These are phyloP conservation scores for Camellia oleifera DNA, from an alignment of 179 eudicot genomes.

Conservation along the genomic window DNA sequence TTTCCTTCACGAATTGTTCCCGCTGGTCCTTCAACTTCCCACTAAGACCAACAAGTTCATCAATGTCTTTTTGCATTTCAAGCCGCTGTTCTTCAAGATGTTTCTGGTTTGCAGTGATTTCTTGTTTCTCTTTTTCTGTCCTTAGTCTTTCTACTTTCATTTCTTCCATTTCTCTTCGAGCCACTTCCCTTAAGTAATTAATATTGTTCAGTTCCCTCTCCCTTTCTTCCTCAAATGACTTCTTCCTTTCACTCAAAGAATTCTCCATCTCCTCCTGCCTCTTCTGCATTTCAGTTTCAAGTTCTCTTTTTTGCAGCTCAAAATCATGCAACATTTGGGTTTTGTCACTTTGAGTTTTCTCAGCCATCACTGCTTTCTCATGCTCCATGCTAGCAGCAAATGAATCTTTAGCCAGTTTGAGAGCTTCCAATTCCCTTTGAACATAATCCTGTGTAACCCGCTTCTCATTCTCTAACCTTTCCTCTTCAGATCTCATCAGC, in stretches of 20 bases:
- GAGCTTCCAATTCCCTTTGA: slow-evolving; percentile 59
- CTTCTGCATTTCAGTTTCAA: slow-evolving; percentile 54
- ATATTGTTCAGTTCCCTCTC: slow-evolving; percentile 44
- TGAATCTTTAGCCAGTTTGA: slow-evolving; percentile 66
- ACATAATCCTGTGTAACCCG: slow-evolving; percentile 44
- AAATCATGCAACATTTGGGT: slow-evolving; percentile 54
- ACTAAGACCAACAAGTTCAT: slow-evolving; percentile 68
- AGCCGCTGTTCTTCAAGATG: slow-evolving; percentile 63
- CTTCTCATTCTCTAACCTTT: slow-evolving; percentile 63
- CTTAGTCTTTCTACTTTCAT: slow-evolving; percentile 50
- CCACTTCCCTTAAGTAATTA: slow-evolving; percentile 54
- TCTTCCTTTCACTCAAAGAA: slow-evolving; percentile 53
- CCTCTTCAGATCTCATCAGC: slow-evolving; percentile 51
- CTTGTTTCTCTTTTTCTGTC: slow-evolving; percentile 64
- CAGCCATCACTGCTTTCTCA: slow-evolving; percentile 52
- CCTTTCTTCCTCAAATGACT: slow-evolving; percentile 57
- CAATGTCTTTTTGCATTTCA: slow-evolving; percentile 79
- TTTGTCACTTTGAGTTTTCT: slow-evolving; percentile 53
- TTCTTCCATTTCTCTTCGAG: slow-evolving; percentile 65
- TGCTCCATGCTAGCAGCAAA: slow-evolving; percentile 80
- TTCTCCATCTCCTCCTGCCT: slow-evolving; percentile 56
- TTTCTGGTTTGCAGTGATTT: slow-evolving; percentile 52
- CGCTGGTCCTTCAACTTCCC: slow-evolving; percentile 79
- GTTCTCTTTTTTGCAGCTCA: slow-evolving; percentile 59
- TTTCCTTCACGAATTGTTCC: slow-evolving; percentile 64